Evolutionary conservation across 1,284 basidiomycete species (phyloP).

Genomic region (Tilletia walkeri): DNA sequence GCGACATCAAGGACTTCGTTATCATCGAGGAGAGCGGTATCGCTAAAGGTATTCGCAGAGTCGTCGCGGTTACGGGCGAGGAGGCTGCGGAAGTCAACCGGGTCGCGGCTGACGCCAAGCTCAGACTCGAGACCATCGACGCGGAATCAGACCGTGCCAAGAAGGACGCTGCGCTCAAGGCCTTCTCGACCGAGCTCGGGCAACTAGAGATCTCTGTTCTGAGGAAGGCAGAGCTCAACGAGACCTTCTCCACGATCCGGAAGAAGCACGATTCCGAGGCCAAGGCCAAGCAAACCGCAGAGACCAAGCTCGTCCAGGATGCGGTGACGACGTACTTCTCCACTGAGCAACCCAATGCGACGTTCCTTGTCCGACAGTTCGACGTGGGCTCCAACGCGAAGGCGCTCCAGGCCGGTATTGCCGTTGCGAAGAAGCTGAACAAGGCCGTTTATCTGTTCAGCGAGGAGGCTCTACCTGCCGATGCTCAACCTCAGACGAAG

Average conservation of each 20-base stretch:
- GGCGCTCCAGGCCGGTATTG: slow-evolving; percentile 72
- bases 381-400: slow-evolving; percentile 58
- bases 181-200: slow-evolving; percentile 80
- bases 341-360: slow-evolving; percentile 69
- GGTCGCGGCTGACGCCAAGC: slow-evolving; percentile 67
- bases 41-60: slow-evolving; percentile 92
- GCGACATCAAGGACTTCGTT: slow-evolving; percentile 92
- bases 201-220: slow-evolving; percentile 84
- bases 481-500: slow-evolving; percentile 50
- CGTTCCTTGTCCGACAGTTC: slow-evolving; percentile 69
- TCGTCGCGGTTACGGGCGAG: slow-evolving; percentile 90
- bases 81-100: slow-evolving; percentile 81
- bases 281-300: slow-evolving; percentile 76
- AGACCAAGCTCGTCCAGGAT: slow-evolving; percentile 76
- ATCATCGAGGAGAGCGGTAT: slow-evolving; percentile 95
- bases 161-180: slow-evolving; percentile 81
- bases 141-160: slow-evolving; percentile 67
- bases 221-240: slow-evolving; percentile 76
- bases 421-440: slow-evolving; percentile 72
- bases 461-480: slow-evolving; percentile 60
- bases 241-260: slow-evolving; percentile 69
- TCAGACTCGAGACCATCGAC: slow-evolving; percentile 69
- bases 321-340: slow-evolving; percentile 73
- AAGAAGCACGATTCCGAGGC: slow-evolving; percentile 81
- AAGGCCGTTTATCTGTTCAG: slow-evolving; percentile 89